Base-by-base conservation (phyloP, 75 land plant genomes). In the Cunninghamia lanceolata region DNA sequence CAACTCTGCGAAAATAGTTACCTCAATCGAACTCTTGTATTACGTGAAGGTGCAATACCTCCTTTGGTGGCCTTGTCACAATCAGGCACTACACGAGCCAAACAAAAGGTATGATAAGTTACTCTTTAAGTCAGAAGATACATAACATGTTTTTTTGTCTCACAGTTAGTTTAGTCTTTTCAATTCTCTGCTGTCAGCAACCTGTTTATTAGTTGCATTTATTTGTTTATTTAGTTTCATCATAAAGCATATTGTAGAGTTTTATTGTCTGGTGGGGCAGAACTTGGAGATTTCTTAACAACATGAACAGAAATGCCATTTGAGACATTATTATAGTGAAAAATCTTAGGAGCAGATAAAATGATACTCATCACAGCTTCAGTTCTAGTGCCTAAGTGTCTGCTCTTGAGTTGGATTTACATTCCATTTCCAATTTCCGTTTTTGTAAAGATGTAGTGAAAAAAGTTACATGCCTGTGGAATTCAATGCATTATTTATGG, bases 31-130 rank as follows among this genome's bases (percentile, higher is more conserved):
- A 89, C 90, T 13, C 85, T 95, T 87, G 89, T 94, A 19, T 89
- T 94, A 15, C 86, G 94, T 71, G 95, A 92, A 68, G 97, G 95
- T 3, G 96, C 92, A 13, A 91, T 94, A 34, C 95, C 97, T 68
- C 94, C 96, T 21, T 88, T 95, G 3, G 92, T 94, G 7, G 93
- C 95, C 25, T 85, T 95, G 14, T 94, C 94, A 8, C 94, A 94
- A 87, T 66, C 90, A 19, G 95, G 91, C 78, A 94, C 89, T 16
- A 88, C 94, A 30, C 85, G 93, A 42, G 94, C 95, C 71, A 93
- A 91, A 88, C 94, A 91, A 73, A 94, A 94, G 95, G 95, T 94
- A 84, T 40, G 85, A 30, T 73, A 73, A 34, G 36, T 32, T 32
- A 11, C 38, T 30, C 16, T 32, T 34, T 73, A 32, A 34, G 13